These are phyloP conservation scores for Thelonectria blattea DNA, from an alignment of 2,329 filamentous ascomycete genomes.

Conservation along the genomic window DNA sequence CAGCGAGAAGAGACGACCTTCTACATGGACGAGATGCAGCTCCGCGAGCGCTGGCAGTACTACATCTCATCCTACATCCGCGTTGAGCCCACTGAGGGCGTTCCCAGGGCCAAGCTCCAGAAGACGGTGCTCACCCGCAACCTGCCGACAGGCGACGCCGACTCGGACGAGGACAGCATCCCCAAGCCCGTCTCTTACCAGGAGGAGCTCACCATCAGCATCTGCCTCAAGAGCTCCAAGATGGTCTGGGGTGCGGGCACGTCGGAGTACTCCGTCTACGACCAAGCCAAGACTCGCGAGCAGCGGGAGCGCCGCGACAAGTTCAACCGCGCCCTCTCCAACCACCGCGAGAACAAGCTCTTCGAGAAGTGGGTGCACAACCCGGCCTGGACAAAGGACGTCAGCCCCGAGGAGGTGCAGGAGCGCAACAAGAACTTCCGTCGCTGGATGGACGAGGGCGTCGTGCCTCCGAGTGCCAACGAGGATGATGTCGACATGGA, in stretches of 20 bases:
- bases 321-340: conserved; percentile 58
- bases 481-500: conserved; percentile 43
- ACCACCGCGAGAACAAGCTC: conserved; percentile 73
- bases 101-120: conserved; percentile 68
- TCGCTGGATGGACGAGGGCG: conserved; percentile 59
- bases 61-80: conserved; percentile 93
- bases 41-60: conserved; percentile 86
- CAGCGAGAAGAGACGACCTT: conserved; percentile 77
- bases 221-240: conserved; percentile 79
- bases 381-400: conserved; percentile 78
- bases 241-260: conserved; percentile 77
- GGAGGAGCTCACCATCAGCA: conserved; percentile 73
- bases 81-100: conserved; percentile 84
- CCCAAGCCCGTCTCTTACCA: conserved; percentile 66
- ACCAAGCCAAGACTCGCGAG: conserved; percentile 71
- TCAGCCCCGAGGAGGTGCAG: conserved; percentile 78
- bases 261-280: conserved; percentile 74
- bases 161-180: conserved; percentile 67
- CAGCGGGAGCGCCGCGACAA: conserved; percentile 59
- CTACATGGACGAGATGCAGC: conserved; percentile 86
- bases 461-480: conserved; percentile 44
- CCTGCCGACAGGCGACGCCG: conserved; percentile 65
- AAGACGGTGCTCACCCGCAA: conserved; percentile 76
- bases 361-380: conserved; percentile 84
- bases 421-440: conserved; percentile 72